Base-by-base conservation (phyloP, 2,329 filamentous ascomycete species). In the Whalleya microplaca region DNA sequence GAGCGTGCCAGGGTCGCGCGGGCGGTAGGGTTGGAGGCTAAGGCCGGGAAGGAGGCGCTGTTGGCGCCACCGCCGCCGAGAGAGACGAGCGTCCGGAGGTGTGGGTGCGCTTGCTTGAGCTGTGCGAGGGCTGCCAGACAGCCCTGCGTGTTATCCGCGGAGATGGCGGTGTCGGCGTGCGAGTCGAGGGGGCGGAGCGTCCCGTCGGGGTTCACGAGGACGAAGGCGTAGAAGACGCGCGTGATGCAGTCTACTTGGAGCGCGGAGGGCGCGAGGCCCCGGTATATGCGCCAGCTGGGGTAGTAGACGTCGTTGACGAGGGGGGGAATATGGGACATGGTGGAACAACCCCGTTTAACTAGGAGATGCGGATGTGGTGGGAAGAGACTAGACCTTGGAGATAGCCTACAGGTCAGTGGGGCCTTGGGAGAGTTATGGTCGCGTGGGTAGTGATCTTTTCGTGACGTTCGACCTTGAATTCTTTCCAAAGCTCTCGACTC, bases 41-140 rank as follows among this genome's bases (percentile, higher is more conserved):
- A 77, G 12, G 69, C 73, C 1, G 85, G 78, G 63, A 89, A 90
- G 55, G 85, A 80, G 51, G 81, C 80, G 66, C 85, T 88, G 18
- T 85, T 88, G 18, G 83, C 85, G 14, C 77, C 77, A 16, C 84
- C 86, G 20, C 87, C 87, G n/a, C 87, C 87, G 21, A 90, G 76
- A 1, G 86, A 89, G 4, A 89, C 74, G 14, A 90, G 74, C 1
- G 86, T 80, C 61, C 82, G 82, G 62, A 89, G 72, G 56, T 79
- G 76, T 1, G 79, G 80, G 54, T 85, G 79, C 56, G 80, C 76
- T 43, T 74, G 72, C 69, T 88, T 89, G 51, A 88, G 72, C 58
- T 82, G 76, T 12, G 78, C 75, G 21, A 89, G 78, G 1, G 86
- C 84, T 21, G 80, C 77, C 23, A 89, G 75, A 61, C 85, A 87